Percentiles rank a stretch among this genome's conserved stretches.
Evolutionary conservation across 2,329 filamentous ascomycete genomes (phyloP).

Genomic region (Monosporascus cannonballus): DNA sequence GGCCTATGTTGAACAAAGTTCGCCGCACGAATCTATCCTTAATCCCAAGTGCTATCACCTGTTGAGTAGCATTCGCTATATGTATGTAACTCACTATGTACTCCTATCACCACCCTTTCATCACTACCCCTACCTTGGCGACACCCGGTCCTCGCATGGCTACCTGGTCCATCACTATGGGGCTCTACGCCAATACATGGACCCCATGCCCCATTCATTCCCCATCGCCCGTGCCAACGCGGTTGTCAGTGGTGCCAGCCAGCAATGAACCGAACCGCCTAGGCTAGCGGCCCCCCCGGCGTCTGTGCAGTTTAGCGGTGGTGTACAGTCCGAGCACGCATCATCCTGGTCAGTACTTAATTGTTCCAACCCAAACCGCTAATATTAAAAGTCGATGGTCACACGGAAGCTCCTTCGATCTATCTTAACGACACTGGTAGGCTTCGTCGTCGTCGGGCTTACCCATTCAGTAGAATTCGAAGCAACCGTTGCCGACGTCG

Average conservation of each 20-base stretch:
- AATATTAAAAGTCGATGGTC: constrained; percentile 26
- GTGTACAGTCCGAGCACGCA: constrained; percentile 3
- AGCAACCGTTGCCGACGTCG: constrained; percentile 17
- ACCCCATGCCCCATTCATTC: constrained; percentile 12
- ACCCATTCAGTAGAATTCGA: constrained; percentile 21
- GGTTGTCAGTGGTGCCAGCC: constrained; percentile 20
- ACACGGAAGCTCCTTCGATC: constrained; percentile 29
- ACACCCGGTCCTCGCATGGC: neutral
- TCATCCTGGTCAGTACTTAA: constrained; percentile 25
- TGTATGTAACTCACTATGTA: neutral
- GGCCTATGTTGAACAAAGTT: neutral
- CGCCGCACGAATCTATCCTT: neutral
- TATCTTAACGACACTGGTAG: constrained; percentile 24
- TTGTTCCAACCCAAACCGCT: constrained; percentile 27
- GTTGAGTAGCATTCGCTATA: neutral
- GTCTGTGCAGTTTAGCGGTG: constrained; percentile 18
- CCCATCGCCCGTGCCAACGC: constrained; percentile 22
- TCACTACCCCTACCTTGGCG: neutral
- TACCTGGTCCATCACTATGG: neutral
- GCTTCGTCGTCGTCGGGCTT: constrained; percentile 16
- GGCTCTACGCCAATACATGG: neutral
- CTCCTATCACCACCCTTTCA: neutral
- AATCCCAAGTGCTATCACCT: neutral
- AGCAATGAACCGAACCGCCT: constrained; percentile 18
- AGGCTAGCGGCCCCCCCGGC: constrained; percentile 23